phyloP scores from a whole-genome alignment of 2,329 filamentous ascomycete species.

The Aspergillus eucalypticola region DNA sequence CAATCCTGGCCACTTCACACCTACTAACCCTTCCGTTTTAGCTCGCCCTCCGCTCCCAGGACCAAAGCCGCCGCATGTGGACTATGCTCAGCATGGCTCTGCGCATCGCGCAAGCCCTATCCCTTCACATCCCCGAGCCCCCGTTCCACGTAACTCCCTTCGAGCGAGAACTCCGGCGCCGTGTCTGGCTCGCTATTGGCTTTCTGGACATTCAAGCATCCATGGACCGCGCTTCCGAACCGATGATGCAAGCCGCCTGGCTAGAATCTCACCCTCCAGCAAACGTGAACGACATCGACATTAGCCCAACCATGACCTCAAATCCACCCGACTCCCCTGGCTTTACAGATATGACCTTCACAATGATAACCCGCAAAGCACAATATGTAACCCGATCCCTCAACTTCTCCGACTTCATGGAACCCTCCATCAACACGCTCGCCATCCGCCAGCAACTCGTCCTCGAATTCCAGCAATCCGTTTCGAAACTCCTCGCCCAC shows the following conservation, averaged over 20 bases:
- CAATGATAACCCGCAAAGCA: slow-evolving; percentile 25
- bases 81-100: slow-evolving; percentile 37
- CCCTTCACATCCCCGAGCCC: slow-evolving; percentile 29
- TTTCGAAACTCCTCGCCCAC: slow-evolving; percentile 21
- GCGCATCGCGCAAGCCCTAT: slow-evolving; percentile 34
- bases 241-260: slow-evolving; percentile 37
- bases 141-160: slow-evolving; percentile 32
- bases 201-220: slow-evolving; percentile 33
- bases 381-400: slow-evolving; percentile 26
- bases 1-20: background rate
- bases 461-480: slow-evolving; percentile 26
- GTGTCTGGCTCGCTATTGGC: slow-evolving; percentile 34
- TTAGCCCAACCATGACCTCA: slow-evolving; percentile 27
- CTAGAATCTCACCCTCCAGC: slow-evolving; percentile 27
- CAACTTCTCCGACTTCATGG: slow-evolving; percentile 27
- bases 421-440: slow-evolving; percentile 26
- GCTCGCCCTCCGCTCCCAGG: slow-evolving; percentile 26
- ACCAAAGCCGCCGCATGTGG: slow-evolving; percentile 36
- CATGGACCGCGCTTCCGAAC: slow-evolving; percentile 34
- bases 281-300: slow-evolving; percentile 33
- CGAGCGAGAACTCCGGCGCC: slow-evolving; percentile 33
- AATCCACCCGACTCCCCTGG: slow-evolving; percentile 13
- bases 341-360: slow-evolving; percentile 33
- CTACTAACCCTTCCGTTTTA: background rate
- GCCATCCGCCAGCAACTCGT: slow-evolving; percentile 28